Evolutionary conservation across 257 asterid genomes (phyloP), one percentile per base, ranked within the genome.

Genomic region (Solanum appendiculatum): DNA sequence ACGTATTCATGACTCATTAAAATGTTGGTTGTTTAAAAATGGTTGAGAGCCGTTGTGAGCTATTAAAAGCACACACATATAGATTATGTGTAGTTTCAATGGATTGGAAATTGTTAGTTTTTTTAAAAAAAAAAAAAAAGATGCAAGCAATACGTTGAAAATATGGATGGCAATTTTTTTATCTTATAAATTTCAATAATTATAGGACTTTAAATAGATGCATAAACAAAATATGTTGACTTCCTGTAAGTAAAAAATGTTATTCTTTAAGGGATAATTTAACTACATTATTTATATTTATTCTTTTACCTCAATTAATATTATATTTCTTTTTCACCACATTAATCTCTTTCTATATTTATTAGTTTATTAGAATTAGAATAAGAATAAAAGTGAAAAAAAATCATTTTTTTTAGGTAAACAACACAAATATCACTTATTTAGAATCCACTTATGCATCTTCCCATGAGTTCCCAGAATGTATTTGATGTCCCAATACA

Each of bases 1-100:
- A 86, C 46, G 87, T 78, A 87, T 86, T 87, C 64, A 83, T 86
- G 86, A 86, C 89, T 90, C 89, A 89, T 86, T 80, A 46, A 46
- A 80, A 46, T 80, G 29, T 33, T 46, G 85, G 68, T 29, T 46
- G 68, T 80, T 48, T 46, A 80, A 48, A 81, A 29, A 27, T 48
- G 42, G 68, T 81, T 81, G 85, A 48, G 68, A 68, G 44, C 44
- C 68, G 85, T 29, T 81, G 44, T 46, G 44, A 48, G 40, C 29
- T 18, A 81, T 48, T 81, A 18, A 48, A 48, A 81, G 68, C 85
- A 48, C 21, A 75, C 12, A 21, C 2, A 46, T 46, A 46, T 18
- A 27, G 40, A 48, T 48, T 48, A 46, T 46, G 66, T 44, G 64
- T 48, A 80, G 44, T 48, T 80, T 51, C 85, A 48, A 80, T 80